Conservation (phyloP, 2,329 filamentous ascomycete genomes). For the Leptographium radiaticola region DNA sequence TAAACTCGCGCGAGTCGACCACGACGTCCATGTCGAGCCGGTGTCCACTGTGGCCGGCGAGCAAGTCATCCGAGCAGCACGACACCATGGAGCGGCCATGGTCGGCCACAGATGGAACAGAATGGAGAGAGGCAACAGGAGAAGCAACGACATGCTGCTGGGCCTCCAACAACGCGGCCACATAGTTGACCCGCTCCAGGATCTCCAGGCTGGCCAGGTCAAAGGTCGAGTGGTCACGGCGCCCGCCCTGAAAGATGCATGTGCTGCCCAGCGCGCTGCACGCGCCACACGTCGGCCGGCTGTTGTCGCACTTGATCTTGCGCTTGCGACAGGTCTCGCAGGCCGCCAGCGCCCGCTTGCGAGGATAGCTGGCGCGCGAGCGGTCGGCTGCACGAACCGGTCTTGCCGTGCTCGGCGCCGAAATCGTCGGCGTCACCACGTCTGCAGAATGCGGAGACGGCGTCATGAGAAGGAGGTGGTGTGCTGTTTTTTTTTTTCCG, state of each 20-base stretch:
- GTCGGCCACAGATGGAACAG: background rate
- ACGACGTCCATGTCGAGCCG: background rate
- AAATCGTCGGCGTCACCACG: too few relatives aligned
- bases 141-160: background rate
- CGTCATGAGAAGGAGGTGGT: background rate
- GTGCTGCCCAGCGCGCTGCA: conserved; percentile 10
- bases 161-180: background rate
- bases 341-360: conserved; percentile 13
- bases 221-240: conserved; percentile 5
- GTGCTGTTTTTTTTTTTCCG: too few relatives aligned
- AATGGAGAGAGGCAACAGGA: background rate
- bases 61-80: too few relatives aligned
- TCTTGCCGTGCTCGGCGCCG: too few relatives aligned
- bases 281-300: conserved; percentile 12
- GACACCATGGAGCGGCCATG: background rate
- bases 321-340: conserved; percentile 12
- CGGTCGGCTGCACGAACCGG: background rate
- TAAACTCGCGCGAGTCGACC: background rate
- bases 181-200: conserved; percentile 10
- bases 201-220: conserved; percentile 16
- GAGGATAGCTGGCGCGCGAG: conserved; percentile 1
- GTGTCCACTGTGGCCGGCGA: too few relatives aligned
- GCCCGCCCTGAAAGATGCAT: background rate
- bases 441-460: too few relatives aligned
- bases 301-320: conserved; percentile 15